Evolutionary conservation across 2,329 filamentous ascomycete species (phyloP).

Genomic region (Tolypocladium capitatum): DNA sequence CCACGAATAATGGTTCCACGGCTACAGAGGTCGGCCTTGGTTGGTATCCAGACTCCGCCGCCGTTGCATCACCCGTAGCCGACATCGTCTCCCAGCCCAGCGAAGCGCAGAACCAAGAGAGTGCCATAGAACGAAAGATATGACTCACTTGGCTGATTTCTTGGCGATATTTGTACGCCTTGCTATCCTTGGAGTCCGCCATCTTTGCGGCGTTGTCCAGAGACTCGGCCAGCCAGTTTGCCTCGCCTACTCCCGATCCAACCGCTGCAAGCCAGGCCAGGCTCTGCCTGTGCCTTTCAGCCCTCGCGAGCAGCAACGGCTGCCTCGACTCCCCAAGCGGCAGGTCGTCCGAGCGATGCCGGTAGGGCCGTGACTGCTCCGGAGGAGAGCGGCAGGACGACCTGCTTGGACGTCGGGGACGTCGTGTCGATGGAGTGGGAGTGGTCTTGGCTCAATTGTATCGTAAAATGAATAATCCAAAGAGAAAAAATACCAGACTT

Average conservation of each 20-base stretch:
- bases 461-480: background rate
- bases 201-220: conserved; percentile 27
- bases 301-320: background rate
- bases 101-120: background rate
- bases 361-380: background rate
- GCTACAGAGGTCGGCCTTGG: background rate
- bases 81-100: background rate
- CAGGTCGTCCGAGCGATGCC: background rate
- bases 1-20: background rate
- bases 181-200: conserved; percentile 46
- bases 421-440: background rate
- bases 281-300: background rate
- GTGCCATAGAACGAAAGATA: no score
- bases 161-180: conserved; percentile 74
- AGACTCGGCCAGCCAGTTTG: background rate
- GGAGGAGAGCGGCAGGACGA: background rate
- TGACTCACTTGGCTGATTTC: conserved; percentile 82
- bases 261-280: background rate
- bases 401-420: background rate
- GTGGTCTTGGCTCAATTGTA: background rate
- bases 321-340: background rate
- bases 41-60: background rate
- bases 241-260: background rate
- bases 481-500: background rate
- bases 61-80: background rate